Base-by-base conservation (phyloP, 306 rosid species). In the Corylus avellana region DNA sequence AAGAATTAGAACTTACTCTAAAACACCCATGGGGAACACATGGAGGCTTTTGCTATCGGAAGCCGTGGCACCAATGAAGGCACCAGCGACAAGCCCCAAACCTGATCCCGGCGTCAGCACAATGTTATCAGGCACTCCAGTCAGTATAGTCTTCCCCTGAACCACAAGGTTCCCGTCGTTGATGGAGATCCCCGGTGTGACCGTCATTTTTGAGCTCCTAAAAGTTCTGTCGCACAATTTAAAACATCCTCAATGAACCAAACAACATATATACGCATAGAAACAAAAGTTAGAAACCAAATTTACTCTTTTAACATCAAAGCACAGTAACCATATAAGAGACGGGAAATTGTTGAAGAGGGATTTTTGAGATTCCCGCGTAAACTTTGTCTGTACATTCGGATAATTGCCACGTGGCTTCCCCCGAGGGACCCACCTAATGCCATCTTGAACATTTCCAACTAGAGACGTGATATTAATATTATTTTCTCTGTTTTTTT, bases 61-160 rank as follows among this genome's bases (percentile, higher is more conserved):
- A 84, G 94, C 88, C 1, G 90, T 87, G 77, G 99, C 99, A 77
- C 99, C 99, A 71, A 96, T 59, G 27, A 96, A 93, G 8, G 93
- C 88, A 27, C 99, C 97, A 12, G 93, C 85, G 35, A 85, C 85
- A 14, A 90, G 97, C 5, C 97, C 97, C 20, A 49, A 80, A 5
- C 91, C 92, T 0, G 89, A 83, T 12, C 88, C 97, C 4, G 96
- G 93, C 29, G 88, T 93, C 44, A 93, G 79, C 67, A 91, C 89
- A 84, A 96, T 82, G 78, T 91, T 96, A 79, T 91, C 94, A 0
- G 97, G 94, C 14, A 96, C 91, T 51, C 97, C 97, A 2, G 86
- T 93, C 20, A 96, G 73, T 74, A 93, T 85, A 84, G 92, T 91
- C 89, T 91, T 93, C 25, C 97, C 99, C 37, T 93, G 94, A 42